Conservation (phyloP, 2,329 filamentous ascomycete species). For the Cladobotryum protrusum region DNA sequence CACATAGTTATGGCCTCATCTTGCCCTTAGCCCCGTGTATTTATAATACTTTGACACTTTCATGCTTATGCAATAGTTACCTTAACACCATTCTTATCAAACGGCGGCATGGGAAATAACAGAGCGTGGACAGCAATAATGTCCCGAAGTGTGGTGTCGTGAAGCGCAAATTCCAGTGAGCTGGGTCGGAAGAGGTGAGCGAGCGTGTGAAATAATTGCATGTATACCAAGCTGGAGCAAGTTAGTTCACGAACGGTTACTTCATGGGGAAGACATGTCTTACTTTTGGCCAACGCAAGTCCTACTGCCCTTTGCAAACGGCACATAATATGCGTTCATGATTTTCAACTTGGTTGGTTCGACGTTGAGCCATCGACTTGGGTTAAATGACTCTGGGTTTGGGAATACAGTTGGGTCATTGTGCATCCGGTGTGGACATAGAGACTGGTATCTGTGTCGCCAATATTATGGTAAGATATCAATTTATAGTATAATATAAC, state of each 20-base stretch:
- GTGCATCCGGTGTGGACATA: neutral
- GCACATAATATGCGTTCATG: neutral
- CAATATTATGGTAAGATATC: too few relatives aligned
- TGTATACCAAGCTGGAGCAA: neutral
- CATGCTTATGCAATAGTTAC: neutral
- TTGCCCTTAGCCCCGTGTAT: too few relatives aligned
- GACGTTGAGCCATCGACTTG: neutral
- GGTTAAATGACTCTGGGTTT: neutral
- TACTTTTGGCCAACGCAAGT: neutral
- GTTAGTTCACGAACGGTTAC: neutral
- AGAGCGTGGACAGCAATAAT: neutral
- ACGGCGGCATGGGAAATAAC: neutral
- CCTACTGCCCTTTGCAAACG: neutral
- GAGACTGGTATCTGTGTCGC: neutral
- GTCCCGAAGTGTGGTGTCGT: neutral
- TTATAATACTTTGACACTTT: too few relatives aligned
- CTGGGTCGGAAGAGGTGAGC: neutral
- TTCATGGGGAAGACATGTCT: neutral
- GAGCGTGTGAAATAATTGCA: neutral
- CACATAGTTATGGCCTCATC: too few relatives aligned
- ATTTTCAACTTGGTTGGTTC: neutral
- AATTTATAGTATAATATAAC: too few relatives aligned
- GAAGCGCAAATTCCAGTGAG: neutral
- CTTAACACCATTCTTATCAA: neutral
- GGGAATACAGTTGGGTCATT: neutral